Base-by-base conservation (phyloP, 805 yeast species). In the Pichia rugopelliculosa region DNA sequence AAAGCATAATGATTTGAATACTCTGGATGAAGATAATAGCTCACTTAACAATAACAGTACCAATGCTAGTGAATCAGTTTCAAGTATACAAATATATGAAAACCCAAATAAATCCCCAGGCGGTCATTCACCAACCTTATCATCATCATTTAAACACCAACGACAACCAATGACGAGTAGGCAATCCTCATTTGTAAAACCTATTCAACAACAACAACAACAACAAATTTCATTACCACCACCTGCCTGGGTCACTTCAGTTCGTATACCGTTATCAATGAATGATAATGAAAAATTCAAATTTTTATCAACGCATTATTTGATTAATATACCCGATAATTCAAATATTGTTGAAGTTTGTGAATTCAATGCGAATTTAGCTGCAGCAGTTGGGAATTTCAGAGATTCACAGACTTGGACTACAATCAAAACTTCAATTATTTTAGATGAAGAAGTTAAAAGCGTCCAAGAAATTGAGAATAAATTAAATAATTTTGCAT, bases 321-420 rank as follows among this genome's bases (percentile, higher is more conserved):
- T 76, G 33, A 62, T 73, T 12, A 62, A 69, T 4, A 59, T 74
- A 0, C 76, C 78, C 0, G 74, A 72, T 22, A 79, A 76, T 4
- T 70, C 78, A 56, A 66, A 70, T 24, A 65, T 80, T 15, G 58
- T 70, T 13, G 80, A 80, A 40, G 80, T 74, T 2, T 82, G 87
- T 56, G 68, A 73, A 21, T 65, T 71, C 55, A 84, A 84, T 57
- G 75, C 87, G 0, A 64, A 70, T 17, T 67, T 78, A 9, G 85
- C 85, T 0, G 73, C 73, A 0, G 67, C 71, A 41, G 83, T 72
- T 1, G 70, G 71, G 17, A 62, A 70, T 43, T 68, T 66, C 45
- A 63, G 86, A 49, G 84, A 80, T 46, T 70, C 81, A 46, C 86
- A 80, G 56, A 72, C 79, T 0, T 83, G 89, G 89, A 64, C 73